Evolutionary conservation across 345 rosid genomes (phyloP).

Genomic region (Euphorbia peplus): DNA sequence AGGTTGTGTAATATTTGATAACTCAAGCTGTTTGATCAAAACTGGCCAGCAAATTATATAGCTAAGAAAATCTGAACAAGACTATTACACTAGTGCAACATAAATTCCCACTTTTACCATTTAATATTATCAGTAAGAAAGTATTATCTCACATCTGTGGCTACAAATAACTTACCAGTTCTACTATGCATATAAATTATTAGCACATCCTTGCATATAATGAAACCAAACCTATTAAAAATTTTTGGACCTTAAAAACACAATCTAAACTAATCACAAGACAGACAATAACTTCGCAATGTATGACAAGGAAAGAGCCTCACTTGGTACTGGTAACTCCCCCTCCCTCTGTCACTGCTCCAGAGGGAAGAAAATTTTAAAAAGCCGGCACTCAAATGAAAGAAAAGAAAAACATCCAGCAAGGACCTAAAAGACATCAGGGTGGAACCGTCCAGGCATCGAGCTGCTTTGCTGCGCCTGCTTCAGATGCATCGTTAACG

Average conservation of each 20-base stretch:
- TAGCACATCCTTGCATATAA: background rate
- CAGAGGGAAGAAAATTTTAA: background rate
- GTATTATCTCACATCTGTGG: too few relatives aligned
- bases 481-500: conserved; percentile 59
- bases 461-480: conserved; percentile 40
- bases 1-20: too few relatives aligned
- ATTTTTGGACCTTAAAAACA: background rate
- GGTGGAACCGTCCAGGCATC: conserved; percentile 64
- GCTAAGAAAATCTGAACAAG: too few relatives aligned
- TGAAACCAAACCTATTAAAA: background rate
- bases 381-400: background rate
- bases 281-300: background rate
- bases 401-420: background rate
- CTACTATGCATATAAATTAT: conserved; percentile 7
- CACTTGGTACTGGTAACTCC: background rate
- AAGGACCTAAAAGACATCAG: conserved; percentile 57
- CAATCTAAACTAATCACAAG: conserved; percentile 4
- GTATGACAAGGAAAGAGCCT: background rate
- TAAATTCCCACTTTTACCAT: too few relatives aligned
- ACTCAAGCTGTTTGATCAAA: too few relatives aligned
- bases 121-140: too few relatives aligned
- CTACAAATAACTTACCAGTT: background rate
- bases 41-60: too few relatives aligned
- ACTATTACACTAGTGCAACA: too few relatives aligned
- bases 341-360: background rate